Percentiles rank a stretch among this genome's conserved stretches.
phyloP scores from a whole-genome alignment of 805 yeast genomes.

The Pichia phayaonensis region DNA sequence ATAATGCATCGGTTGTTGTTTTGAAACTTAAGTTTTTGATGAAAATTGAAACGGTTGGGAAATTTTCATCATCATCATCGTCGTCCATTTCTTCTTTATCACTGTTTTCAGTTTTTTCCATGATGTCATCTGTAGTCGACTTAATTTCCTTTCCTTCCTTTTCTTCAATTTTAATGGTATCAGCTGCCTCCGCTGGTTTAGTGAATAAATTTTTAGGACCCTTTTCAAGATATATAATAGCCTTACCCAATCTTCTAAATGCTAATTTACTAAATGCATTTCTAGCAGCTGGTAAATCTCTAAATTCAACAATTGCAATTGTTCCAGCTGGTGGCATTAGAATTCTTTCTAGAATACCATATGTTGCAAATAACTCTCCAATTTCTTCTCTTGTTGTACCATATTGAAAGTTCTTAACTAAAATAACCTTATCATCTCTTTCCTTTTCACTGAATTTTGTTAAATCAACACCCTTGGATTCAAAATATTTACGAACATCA shows the following conservation, averaged over 20 bases:
- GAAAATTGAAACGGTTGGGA: conserved; percentile 82
- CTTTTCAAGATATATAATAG: conserved; percentile 84
- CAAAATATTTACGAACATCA: conserved; percentile 83
- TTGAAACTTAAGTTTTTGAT: conserved; percentile 87
- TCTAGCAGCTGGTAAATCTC: conserved; percentile 77
- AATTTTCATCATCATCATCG: conserved; percentile 30
- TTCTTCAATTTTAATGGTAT: conserved; percentile 24
- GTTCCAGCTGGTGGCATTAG: conserved; percentile 97
- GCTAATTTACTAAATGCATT: conserved; percentile 84
- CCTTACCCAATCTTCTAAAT: conserved; percentile 78
- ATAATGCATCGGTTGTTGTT: conserved; percentile 54
- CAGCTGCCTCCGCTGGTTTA: conserved; percentile 41
- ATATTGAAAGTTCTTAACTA: conserved; percentile 86
- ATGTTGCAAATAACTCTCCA: conserved; percentile 70
- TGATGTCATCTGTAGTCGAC: conserved; percentile 36
- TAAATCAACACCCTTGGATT: conserved; percentile 76
- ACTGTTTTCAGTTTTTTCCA: conserved; percentile 26
- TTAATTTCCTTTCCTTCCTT: conserved; percentile 36
- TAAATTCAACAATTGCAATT: conserved; percentile 85
- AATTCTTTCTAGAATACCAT: conserved; percentile 72
- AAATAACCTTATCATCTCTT: conserved; percentile 70
- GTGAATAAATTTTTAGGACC: conserved; percentile 83
- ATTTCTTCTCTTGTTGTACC: conserved; percentile 79
- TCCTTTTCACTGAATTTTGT: conserved; percentile 59
- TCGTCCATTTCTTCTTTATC: conserved; percentile 17